phyloP scores from a whole-genome alignment of 2,329 filamentous ascomycete species.

The Aspergillus calidoustus region DNA sequence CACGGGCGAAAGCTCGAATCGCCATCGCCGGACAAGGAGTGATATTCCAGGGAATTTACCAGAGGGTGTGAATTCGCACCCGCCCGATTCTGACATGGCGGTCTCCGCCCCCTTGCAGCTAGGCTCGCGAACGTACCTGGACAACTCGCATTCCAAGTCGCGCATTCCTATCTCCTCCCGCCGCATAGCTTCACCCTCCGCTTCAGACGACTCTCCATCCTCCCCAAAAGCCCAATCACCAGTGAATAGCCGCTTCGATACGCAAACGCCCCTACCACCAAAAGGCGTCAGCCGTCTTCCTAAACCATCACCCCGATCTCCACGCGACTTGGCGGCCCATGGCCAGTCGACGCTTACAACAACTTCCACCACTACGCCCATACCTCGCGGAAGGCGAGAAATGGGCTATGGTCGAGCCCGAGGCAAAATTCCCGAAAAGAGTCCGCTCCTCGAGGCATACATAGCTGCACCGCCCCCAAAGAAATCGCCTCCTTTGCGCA shows the following conservation, averaged over 20 bases:
- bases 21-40: conserved; percentile 55
- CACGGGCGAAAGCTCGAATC: conserved; percentile 27
- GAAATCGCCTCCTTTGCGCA: conserved; percentile 77
- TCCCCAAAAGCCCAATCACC: conserved; percentile 42
- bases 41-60: conserved; percentile 56
- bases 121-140: conserved; percentile 29
- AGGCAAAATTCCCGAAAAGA: conserved; percentile 53
- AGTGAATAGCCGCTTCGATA: conserved; percentile 34
- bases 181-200: conserved; percentile 45
- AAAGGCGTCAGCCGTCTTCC: conserved; percentile 48
- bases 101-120: conserved; percentile 38
- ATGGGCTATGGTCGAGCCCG: conserved; percentile 37
- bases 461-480: conserved; percentile 73
- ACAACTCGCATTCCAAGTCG: conserved; percentile 44
- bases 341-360: conserved; percentile 30
- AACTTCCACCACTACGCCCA: conserved; percentile 26
- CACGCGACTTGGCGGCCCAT: conserved; percentile 33
- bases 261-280: conserved; percentile 40
- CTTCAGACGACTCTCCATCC: conserved; percentile 45
- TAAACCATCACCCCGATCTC: conserved; percentile 42
- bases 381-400: conserved; percentile 41
- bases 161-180: conserved; percentile 52
- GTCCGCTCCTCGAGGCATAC: conserved; percentile 70
- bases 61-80: conserved; percentile 33
- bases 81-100: conserved; percentile 41